Percentiles rank a stretch among this genome's conserved stretches.
Conservation (phyloP, 2,329 filamentous ascomycete genomes). For the Thermothelomyces thermophilus region DNA sequence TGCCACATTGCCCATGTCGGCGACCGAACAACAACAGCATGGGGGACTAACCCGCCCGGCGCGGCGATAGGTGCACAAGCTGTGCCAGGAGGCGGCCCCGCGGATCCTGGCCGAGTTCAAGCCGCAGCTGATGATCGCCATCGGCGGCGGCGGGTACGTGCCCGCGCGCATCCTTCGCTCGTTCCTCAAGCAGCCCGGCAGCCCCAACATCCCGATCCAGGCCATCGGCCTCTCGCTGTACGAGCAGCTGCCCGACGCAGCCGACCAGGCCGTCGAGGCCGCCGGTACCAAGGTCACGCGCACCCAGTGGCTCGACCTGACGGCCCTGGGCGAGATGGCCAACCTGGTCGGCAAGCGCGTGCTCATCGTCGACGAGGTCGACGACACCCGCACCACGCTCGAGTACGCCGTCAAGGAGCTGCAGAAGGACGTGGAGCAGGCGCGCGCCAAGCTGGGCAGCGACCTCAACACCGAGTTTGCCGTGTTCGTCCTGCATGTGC, state of each 20-base stretch:
- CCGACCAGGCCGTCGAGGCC: conserved; percentile 55
- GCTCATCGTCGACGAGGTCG: conserved; percentile 90
- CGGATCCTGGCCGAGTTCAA: conserved; percentile 78
- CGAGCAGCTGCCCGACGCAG: conserved; percentile 60
- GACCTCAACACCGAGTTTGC: conserved; percentile 73
- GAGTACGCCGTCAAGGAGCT: conserved; percentile 91
- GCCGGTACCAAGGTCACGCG: conserved; percentile 92
- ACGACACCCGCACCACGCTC: conserved; percentile 88
- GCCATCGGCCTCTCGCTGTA: conserved; percentile 97
- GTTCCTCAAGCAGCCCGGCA: conserved; percentile 84
- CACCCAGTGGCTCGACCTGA: conserved; percentile 96
- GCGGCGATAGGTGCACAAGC: conserved; percentile 74
- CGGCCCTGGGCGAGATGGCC: conserved; percentile 71
- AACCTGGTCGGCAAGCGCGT: conserved; percentile 88
- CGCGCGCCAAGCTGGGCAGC: conserved; percentile 65
- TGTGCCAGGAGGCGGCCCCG: conserved; percentile 81
- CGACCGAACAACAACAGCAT: not conserved
- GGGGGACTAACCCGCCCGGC: not conserved
- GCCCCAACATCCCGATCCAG: conserved; percentile 96
- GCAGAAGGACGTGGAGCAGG: conserved; percentile 85
- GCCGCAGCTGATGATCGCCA: conserved; percentile 96
- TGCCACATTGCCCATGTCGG: not conserved
- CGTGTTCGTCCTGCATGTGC: conserved; percentile 90
- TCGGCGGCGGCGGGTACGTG: conserved; percentile 94
- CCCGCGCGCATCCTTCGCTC: conserved; percentile 94